Base-by-base conservation (phyloP, 805 yeast species). In the Monosporozyma unispora region DNA sequence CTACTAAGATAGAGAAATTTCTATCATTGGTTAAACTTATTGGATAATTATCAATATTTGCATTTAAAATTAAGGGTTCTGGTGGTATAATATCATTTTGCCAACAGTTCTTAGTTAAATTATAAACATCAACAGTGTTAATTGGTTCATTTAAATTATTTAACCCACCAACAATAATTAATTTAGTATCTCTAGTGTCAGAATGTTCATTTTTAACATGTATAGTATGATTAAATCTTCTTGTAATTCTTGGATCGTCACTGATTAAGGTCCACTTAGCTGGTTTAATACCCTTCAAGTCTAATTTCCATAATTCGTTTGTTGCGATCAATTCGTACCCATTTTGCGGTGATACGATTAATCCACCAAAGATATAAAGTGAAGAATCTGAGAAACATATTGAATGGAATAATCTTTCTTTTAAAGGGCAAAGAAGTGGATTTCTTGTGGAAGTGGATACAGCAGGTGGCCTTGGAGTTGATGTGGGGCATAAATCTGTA, bases 271-370 rank as follows among this genome's bases (percentile, higher is more conserved):
- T 61, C 91, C 91, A 85, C 11, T 62, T 62, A 6, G 45, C 23
- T 10, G 33, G 37, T 48, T 70, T 70, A 3, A 73, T 64, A 16
- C 31, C 39, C 40, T 69, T 73, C 28, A 81, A 61, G 59, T 81
- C 76, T 53, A 82, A 77, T 54, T 75, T 75, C 93, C 95, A 86
- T n/a, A 83, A 63, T 55, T 86, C 95, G 55, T 81, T 81, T 5
- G 74, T 61, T 0, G 85, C 77, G 12, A 62, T 57, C 9, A 75
- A 54, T 43, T 69, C 70, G 44, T 68, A 61, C 11, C 61, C 62
- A 31, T 60, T 59, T 21, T 63, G 63, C 23, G 65, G 62, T 37
- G 71, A 67, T 9, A 76, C 65, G 0, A 68, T 62, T 23, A 85
- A 60, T 0, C 95, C 95, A n/a, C 95, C 93, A 57, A 75, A 79